phyloP scores from a whole-genome alignment of 805 yeast genomes.

The Maudiozyma bulderi region DNA sequence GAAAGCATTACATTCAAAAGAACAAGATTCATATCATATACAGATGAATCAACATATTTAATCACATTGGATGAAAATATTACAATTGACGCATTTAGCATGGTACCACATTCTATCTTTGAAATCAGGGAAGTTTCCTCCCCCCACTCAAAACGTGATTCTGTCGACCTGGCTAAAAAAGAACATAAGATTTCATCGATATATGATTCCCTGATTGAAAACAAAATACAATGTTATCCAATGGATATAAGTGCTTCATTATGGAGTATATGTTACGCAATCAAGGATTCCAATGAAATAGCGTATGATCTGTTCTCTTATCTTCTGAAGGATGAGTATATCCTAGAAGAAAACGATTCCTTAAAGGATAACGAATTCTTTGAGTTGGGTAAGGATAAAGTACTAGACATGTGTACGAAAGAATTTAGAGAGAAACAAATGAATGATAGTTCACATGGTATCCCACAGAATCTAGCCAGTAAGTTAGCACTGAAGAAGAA shows the following conservation, averaged over 20 bases:
- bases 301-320: constrained; percentile 11
- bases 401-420: constrained; percentile 4
- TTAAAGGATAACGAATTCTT: constrained; percentile 18
- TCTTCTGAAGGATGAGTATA: constrained; percentile 12
- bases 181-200: background rate
- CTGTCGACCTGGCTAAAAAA: too few relatives aligned
- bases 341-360: constrained; percentile 5
- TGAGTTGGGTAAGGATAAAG: constrained; percentile 12
- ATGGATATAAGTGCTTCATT: constrained; percentile 9
- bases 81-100: constrained; percentile 4
- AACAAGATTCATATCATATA: constrained; percentile 18
- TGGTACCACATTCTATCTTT: constrained; percentile 16
- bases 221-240: constrained; percentile 18
- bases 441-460: background rate
- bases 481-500: background rate
- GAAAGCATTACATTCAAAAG: constrained; percentile 17
- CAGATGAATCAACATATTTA: constrained; percentile 8
- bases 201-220: constrained; percentile 11
- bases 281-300: constrained; percentile 7
- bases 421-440: background rate
- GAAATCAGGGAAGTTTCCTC: constrained; percentile 9
- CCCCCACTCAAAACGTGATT: background rate
- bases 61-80: constrained; percentile 22
- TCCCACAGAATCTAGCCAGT: background rate
- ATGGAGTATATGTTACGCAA: constrained; percentile 16